Percentiles rank a stretch among this genome's conserved stretches.
phyloP scores from a whole-genome alignment of 2,329 filamentous ascomycete species.

The Orbilia javanica region DNA sequence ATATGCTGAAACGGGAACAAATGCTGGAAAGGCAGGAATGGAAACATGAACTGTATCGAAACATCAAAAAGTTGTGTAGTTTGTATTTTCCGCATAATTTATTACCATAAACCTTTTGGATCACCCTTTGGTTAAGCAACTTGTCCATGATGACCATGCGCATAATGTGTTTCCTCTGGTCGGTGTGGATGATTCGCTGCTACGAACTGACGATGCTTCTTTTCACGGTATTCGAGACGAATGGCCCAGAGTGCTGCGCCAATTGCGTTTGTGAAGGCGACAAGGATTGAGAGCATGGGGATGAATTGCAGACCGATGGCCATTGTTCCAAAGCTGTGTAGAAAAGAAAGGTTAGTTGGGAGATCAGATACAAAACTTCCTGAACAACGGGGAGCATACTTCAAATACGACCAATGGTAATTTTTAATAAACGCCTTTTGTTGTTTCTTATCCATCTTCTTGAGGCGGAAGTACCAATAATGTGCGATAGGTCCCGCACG shows the following conservation, averaged over 20 bases:
- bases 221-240: slow-evolving; percentile 73
- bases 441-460: slow-evolving; percentile 79
- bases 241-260: slow-evolving; percentile 89
- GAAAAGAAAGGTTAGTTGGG: not conserved
- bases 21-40: not conserved
- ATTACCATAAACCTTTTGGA: too few species aligned
- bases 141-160: not conserved
- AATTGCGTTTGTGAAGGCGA: slow-evolving; percentile 85
- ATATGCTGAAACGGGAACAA: slow-evolving; percentile 2
- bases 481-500: slow-evolving; percentile 56
- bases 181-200: slow-evolving; percentile 54
- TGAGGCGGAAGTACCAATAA: slow-evolving; percentile 74
- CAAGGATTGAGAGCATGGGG: slow-evolving; percentile 91
- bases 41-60: slow-evolving; percentile 26
- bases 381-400: slow-evolving; percentile 68
- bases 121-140: too few species aligned
- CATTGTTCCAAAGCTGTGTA: slow-evolving; percentile 79
- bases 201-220: slow-evolving; percentile 55
- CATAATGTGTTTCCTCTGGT: slow-evolving; percentile 50
- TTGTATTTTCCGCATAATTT: too few species aligned
- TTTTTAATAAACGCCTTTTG: slow-evolving; percentile 76
- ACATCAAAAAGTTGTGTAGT: slow-evolving; percentile 9
- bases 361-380: not conserved
- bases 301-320: slow-evolving; percentile 88
- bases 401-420: slow-evolving; percentile 85